These are phyloP conservation scores for Globisporangium cystogenes DNA, from an alignment of 352 stramenopile genomes.

Conservation along the genomic window DNA sequence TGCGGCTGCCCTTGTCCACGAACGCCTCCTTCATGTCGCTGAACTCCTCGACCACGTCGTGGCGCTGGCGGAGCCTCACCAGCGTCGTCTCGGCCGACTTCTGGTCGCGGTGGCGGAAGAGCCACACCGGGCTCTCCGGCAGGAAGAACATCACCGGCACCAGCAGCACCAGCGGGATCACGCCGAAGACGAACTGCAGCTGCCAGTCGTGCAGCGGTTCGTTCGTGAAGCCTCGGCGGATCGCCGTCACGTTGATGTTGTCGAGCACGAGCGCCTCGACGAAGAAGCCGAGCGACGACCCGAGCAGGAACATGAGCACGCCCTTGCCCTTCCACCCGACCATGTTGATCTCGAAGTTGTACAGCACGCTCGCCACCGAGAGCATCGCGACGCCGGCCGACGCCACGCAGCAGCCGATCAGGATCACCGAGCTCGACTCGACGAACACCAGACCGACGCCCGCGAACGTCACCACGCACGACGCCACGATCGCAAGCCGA, in stretches of 20 bases:
- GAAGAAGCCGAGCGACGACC: constrained; percentile 62
- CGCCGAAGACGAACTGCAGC: constrained; percentile 74
- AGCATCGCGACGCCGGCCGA: constrained; percentile 73
- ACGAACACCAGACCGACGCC: constrained; percentile 68
- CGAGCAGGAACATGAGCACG: constrained; percentile 80
- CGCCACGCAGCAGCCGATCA: constrained; percentile 66
- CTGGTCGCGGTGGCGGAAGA: constrained; percentile 59
- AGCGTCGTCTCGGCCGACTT: constrained; percentile 65
- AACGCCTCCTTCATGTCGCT: constrained; percentile 62
- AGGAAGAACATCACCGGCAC: constrained; percentile 53
- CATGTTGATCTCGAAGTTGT: constrained; percentile 89
- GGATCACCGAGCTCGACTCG: constrained; percentile 54
- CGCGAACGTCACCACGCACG: constrained; percentile 51
- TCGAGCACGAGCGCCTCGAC: constrained; percentile 72
- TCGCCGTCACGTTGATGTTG: constrained; percentile 63
- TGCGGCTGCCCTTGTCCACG: constrained; percentile 45
- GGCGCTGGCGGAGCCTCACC: constrained; percentile 68
- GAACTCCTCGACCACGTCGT: constrained; percentile 79
- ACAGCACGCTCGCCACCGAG: constrained; percentile 64
- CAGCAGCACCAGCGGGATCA: constrained; percentile 60
- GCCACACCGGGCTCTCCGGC: constrained; percentile 76
- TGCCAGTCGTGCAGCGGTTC: constrained; percentile 72
- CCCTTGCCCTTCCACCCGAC: constrained; percentile 83
- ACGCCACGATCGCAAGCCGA: constrained; percentile 52
- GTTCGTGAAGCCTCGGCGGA: constrained; percentile 58